A percentile compares a stretch with the other conserved stretches of the same genome.
Conservation (phyloP, 768 basidiomycete species). For the Lactarius psammicola region DNA sequence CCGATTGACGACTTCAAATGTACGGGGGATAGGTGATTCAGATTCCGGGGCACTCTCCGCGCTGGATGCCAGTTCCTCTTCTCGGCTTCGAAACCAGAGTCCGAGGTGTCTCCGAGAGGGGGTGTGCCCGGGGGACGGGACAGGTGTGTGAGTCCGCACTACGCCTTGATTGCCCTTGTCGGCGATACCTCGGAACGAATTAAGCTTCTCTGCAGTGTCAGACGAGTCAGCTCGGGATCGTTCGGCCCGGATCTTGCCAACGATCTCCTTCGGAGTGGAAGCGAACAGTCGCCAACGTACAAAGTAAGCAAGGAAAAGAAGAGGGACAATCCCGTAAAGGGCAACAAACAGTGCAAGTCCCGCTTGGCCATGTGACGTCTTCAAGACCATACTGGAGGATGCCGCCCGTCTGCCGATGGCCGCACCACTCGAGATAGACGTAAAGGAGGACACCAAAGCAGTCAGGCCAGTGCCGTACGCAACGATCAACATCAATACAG, state of each 20-base stretch:
- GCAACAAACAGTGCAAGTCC: slow-evolving; percentile 63
- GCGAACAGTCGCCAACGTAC: slow-evolving; percentile 18
- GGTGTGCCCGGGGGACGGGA: slow-evolving; percentile 32
- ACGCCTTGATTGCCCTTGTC: slow-evolving; percentile 27
- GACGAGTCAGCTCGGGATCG: slow-evolving; percentile 39
- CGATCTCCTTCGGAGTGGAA: slow-evolving; percentile 13
- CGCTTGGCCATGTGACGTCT: slow-evolving; percentile 61
- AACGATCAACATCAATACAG: slow-evolving; percentile 42
- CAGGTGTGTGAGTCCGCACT: slow-evolving; percentile 33
- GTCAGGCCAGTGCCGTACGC: slow-evolving; percentile 62
- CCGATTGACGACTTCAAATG: slow-evolving; percentile 52
- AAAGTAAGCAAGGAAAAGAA: slow-evolving; percentile 38
- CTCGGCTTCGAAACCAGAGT: slow-evolving; percentile 40
- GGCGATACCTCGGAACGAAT: slow-evolving; percentile 20
- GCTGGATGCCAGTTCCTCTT: slow-evolving; percentile 41
- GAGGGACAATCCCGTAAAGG: slow-evolving; percentile 55
- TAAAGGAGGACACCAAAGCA: slow-evolving; percentile 63
- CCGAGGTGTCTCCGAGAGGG: slow-evolving; percentile 38
- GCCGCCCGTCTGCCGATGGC: slow-evolving; percentile 36
- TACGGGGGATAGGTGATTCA: slow-evolving; percentile 34
- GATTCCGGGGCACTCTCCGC: slow-evolving; percentile 37
- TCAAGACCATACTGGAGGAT: slow-evolving; percentile 40
- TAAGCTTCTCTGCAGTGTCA: slow-evolving; percentile 44
- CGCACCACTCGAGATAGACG: slow-evolving; percentile 41
- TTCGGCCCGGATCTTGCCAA: slow-evolving; percentile 19